Conservation (phyloP, 305 asterid genomes). For the Fraxinus velutina region DNA sequence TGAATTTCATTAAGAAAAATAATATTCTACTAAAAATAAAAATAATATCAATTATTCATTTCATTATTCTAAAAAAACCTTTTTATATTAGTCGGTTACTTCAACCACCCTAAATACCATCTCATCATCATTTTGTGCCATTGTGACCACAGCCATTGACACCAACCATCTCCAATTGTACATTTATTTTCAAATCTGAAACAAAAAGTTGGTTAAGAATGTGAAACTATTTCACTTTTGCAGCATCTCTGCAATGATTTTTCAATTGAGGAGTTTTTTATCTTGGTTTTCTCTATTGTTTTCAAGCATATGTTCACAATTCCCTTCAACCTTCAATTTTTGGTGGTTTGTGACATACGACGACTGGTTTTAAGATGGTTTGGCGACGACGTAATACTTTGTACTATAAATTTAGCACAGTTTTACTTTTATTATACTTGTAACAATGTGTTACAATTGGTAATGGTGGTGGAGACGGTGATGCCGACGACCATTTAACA, state of each 20-base stretch:
- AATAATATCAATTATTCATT: background rate
- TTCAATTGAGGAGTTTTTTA: background rate
- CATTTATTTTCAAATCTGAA: background rate
- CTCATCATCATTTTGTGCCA: background rate
- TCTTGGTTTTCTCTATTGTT: background rate
- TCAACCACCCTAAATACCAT: background rate
- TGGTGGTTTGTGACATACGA: background rate
- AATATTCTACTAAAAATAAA: background rate
- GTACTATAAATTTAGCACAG: background rate
- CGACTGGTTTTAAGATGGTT: background rate
- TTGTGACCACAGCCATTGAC: background rate
- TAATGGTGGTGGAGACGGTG: background rate
- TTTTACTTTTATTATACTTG: background rate
- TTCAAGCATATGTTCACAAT: background rate
- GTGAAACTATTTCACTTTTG: background rate
- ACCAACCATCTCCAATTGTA: background rate
- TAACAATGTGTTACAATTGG: background rate
- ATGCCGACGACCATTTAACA: background rate
- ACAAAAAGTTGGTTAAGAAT: background rate
- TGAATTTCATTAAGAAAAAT: background rate
- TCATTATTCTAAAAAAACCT: too few relatives aligned
- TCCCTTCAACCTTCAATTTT: background rate
- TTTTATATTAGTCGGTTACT: too few relatives aligned
- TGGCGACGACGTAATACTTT: background rate
- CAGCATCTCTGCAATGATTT: background rate